Evolutionary conservation across 2,329 filamentous ascomycete genomes (phyloP), one percentile per base, ranked within the genome.

Genomic region (Thielaviopsis cerberus): DNA sequence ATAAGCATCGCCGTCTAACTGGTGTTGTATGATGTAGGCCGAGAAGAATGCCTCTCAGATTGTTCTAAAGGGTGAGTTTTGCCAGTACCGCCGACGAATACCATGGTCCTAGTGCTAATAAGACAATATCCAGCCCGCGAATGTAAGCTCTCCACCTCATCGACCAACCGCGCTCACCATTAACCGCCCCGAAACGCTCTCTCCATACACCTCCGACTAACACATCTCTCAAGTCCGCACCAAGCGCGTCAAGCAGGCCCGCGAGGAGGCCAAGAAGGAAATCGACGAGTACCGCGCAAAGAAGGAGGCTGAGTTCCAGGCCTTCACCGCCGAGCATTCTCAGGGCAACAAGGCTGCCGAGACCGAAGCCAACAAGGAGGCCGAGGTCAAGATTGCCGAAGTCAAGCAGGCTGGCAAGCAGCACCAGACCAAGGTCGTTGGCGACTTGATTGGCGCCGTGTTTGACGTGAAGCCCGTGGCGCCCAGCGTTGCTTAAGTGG

Each of bases 41-140:
- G 92, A 98, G 80, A 86, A 89, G 73, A 91, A 97, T 73, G 92
- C 92, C 62, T 91, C 95, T 74, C 96, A 96, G 80, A 98, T 98
- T 71, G 90, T 98, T 60, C 91, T 97, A 73, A 89, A 92, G 80
- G 87, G 91, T 94, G 71, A 61, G 75, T 70, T 13, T 4, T 41
- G 52, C n/a, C 24, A 45, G 25, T 22, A 4, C 15, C 26, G 25
- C 7, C 30, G n/a, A 34, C n/a, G 15, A 53, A 30, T 24, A 1
- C 22, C 50, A 13, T 23, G 22, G n/a, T 37, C 25, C 4, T 15
- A 26, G n/a, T 50, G 51, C 55, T 62, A 59, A 59, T 55, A 10
- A 56, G 7, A 13, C 41, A 24, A 55, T 41, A 22, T 45, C 48
- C 65, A 94, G 88, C 88, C 67, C 81, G 88, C 81, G 88, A 94